Base-by-base conservation (phyloP, 2,329 filamentous ascomycete species). In the Coniella lustricola region DNA sequence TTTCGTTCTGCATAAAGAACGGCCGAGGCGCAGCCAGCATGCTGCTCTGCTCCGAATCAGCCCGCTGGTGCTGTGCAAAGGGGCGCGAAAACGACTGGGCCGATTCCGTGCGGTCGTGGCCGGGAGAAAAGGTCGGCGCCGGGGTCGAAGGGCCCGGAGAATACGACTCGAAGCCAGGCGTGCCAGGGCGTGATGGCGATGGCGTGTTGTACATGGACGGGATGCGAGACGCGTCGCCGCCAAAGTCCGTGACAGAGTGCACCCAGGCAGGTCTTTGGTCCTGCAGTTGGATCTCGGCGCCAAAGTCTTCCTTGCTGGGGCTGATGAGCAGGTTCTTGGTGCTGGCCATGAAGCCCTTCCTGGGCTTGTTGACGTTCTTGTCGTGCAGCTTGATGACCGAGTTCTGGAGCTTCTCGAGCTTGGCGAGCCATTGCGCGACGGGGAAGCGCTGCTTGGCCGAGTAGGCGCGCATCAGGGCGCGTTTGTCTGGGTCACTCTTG, bases 401-500 rank as follows among this genome's bases (percentile, higher is more conserved):
- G 7, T 67, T 66, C 56, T 84, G 80, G 18, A 84, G 68, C 37
- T 75, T 79, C 53, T 81, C 79, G 9, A 84, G 64, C 48, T 79
- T 77, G 55, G 82, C 76, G 47, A 82, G 72, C 81, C 81, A 84
- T 57, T 83, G 77, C 3, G 76, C 77, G 12, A 84, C 79, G 12
- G 81, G 81, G 64, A 84, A 84, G 22, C 81, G 71, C 58, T 84
- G 81, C 52, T 79, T 77, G 4, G 76, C 78, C 7, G 79, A 81
- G 44, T 77, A 70, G 39, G 80, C 81, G 60, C 81, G 72, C 81
- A 84, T 84, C 57, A 74, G 69, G 1, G 77, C 77, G 48, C 80
- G 68, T 10, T 72, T 73, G 22, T 79, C 68, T 10, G 65, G 65
- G 52, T 76, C 75, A 0, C 78, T 81, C 48, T 68, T 73, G 45